Base-by-base conservation (phyloP, 345 rosid species). In the Limnanthes douglasii region DNA sequence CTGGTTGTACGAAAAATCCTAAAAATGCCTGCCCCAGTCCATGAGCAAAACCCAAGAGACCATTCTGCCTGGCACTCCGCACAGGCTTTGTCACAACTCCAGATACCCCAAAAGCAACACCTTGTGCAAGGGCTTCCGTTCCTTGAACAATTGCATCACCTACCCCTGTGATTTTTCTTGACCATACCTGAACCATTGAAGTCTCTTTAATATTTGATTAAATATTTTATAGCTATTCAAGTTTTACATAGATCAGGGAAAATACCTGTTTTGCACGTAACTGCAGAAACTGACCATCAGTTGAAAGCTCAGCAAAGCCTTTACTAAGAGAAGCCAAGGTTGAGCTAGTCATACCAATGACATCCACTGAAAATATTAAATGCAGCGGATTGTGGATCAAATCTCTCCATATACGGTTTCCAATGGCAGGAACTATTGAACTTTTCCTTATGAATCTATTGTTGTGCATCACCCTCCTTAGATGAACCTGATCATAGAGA, bases 341-440 rank as follows among this genome's bases (percentile, higher is more conserved):
- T 30, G 96, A 90, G 70, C 98, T 84, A 45, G 98, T 74, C 96
- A 90, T 84, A 15, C 98, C 98, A 60, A 90, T 81, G 27, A 90
- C 94, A 65, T 90, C 94, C 12, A 90, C 79, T 27, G 98, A 90
- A 70, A 84, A 84, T 41, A 90, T 47, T 47, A 90, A 60, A 61
- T 84, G 95, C 34, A 90, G 51, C 34, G 98, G 98, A 63, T 90
- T 90, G 74, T 90, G 98, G 48, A 90, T 80, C 54, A 90, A 56
- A 42, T 90, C 98, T 62, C 98, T 77, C 86, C 85, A 79, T 45
- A 90, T 66, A 26, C 96, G 98, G 49, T 72, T 75, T 53, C 66
- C 61, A 18, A 84, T 58, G 51, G 95, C 95, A 56, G 98, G 82
- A 53, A 63, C 21, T 48, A 90, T 75, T 22, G 92, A 84, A 57